Base-by-base conservation (phyloP, 2,329 filamentous ascomycete species). In the Amphichorda felina region DNA sequence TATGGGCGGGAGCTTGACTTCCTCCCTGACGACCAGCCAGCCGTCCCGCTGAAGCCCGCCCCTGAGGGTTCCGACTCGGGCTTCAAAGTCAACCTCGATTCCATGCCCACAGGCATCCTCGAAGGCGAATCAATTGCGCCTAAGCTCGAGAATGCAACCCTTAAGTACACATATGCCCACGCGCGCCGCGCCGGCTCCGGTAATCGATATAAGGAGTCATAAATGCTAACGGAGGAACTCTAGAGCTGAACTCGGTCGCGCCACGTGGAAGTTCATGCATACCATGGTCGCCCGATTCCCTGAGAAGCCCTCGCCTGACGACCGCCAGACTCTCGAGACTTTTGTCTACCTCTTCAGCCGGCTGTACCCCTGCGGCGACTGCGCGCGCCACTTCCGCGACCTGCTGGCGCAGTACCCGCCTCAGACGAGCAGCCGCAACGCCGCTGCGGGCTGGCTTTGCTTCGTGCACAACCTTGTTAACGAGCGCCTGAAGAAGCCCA, bases 131-230 rank as follows among this genome's bases (percentile, higher is more conserved):
- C 77, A 4, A 89, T 87, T 48, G 83, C 83, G 34, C 79, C 82
- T 2, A 87, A 85, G 59, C 64, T 91, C 36, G 84, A 83, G 50
- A 91, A 91, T 58, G 82, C 80, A 40, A 91, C 84, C 6, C 64
- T 75, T 36, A 91, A 89, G 78, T 81, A 63, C 8, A 29, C 11
- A 18, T 4, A 9, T 15, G 50, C 25, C 28, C 34, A 21, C 27
- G 16, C 21, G n/a, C 24, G 15, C 11, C n/a, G 14, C 33, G 29
- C 32, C 2, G 32, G 14, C 26, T 10, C 29, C 34, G 35, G 38
- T 46, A n/a, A n/a, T n/a, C n/a, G n/a, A n/a, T n/a, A n/a, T n/a
- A n/a, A n/a, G n/a, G n/a, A n/a, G n/a, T n/a, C 6, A 7, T 19
- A 31, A 8, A 14, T 22, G 26, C 28, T 18, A 24, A 31, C 17